These are phyloP conservation scores for Viola pubescens DNA, from an alignment of 441 rosid genomes.

Conservation along the genomic window DNA sequence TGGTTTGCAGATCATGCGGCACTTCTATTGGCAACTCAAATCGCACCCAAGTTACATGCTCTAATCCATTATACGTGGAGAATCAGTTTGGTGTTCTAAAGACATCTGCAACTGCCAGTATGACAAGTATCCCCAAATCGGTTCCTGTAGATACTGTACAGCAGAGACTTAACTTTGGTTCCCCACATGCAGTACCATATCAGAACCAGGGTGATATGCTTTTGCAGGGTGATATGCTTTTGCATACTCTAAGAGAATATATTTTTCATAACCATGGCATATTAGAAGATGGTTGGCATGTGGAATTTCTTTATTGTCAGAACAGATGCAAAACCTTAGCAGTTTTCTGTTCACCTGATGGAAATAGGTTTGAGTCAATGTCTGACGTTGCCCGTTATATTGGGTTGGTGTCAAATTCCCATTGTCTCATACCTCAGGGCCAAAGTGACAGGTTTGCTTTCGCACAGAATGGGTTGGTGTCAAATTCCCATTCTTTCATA, in stretches of 20 bases:
- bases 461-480: constrained; percentile 21
- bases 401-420: constrained; percentile 33
- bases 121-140: constrained; percentile 16
- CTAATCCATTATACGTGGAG: constrained; percentile 22
- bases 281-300: constrained; percentile 33
- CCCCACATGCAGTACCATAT: constrained; percentile 15
- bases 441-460: constrained; percentile 17
- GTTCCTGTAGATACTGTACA: constrained; percentile 26
- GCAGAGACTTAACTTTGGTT: constrained; percentile 18
- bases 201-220: constrained; percentile 28
- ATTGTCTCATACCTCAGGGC: constrained; percentile 17
- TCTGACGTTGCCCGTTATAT: constrained; percentile 38
- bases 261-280: constrained; percentile 27
- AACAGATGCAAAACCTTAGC: constrained; percentile 26
- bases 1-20: constrained; percentile 28
- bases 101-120: constrained; percentile 23
- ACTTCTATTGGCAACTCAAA: constrained; percentile 22
- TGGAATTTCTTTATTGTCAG: constrained; percentile 28
- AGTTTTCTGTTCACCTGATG: constrained; percentile 32
- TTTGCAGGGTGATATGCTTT: constrained; percentile 29
- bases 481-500: constrained; percentile 25
- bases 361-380: constrained; percentile 39
- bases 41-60: constrained; percentile 23
- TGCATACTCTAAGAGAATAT: constrained; percentile 31
- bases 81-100: constrained; percentile 23